Percentiles rank a stretch among this genome's conserved stretches.
phyloP scores from a whole-genome alignment of 345 rosid species.

The Salix exigua region DNA sequence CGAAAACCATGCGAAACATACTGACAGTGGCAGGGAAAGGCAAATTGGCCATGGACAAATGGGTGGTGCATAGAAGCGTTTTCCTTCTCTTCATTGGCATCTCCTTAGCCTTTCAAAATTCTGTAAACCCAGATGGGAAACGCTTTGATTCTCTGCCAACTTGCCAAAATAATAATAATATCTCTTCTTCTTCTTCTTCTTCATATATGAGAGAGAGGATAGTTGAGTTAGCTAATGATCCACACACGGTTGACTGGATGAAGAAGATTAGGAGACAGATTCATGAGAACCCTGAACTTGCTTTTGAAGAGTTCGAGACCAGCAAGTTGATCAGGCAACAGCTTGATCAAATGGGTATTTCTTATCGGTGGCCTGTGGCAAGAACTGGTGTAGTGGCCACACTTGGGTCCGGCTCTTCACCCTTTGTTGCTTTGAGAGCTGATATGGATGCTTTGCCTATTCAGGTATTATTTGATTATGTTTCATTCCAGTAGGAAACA shows the following conservation, averaged over 20 bases:
- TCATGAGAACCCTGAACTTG: constrained; percentile 62
- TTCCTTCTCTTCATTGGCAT: neutral
- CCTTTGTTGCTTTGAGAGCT: constrained; percentile 62
- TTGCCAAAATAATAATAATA: neutral
- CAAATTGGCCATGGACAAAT: neutral
- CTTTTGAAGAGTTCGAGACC: constrained; percentile 51
- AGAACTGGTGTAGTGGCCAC: constrained; percentile 54
- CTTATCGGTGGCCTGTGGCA: constrained; percentile 56
- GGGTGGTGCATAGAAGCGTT: neutral
- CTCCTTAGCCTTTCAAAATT: neutral
- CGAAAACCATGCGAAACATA: neutral
- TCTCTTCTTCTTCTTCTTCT: neutral
- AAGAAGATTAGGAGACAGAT: constrained; percentile 43
- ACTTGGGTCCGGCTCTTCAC: constrained; percentile 52
- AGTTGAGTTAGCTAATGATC: constrained; percentile 30
- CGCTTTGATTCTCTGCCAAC: neutral
- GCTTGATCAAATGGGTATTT: constrained; percentile 50
- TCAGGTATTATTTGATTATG: constrained; percentile 33
- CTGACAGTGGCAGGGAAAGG: neutral
- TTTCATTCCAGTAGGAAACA: too few relatives aligned
- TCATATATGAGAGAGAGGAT: constrained; percentile 26
- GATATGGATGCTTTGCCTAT: constrained; percentile 76
- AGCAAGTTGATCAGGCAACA: constrained; percentile 47
- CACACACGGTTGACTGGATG: constrained; percentile 40
- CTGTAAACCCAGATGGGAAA: neutral